Base-by-base conservation (phyloP, 2,329 filamentous ascomycete species). In the Emmonsiellopsis sp. region DNA sequence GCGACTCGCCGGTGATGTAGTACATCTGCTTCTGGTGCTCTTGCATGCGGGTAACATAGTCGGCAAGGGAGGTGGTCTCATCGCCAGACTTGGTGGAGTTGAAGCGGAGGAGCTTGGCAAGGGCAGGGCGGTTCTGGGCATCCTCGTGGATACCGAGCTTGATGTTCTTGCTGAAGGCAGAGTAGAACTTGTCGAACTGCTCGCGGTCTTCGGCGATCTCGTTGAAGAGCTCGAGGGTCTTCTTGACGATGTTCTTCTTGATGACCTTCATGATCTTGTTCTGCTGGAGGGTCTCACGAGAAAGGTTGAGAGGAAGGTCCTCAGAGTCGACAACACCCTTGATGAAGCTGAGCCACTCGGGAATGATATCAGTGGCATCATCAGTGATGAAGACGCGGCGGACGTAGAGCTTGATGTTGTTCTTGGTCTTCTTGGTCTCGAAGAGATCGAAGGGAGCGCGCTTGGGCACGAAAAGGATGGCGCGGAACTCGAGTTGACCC, bases 241-340 rank as follows among this genome's bases (percentile, higher is more conserved):
- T 98, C 91, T 97, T 98, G 83, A 98, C 91, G 63, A 98, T 95
- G 86, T 98, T 98, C 90, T 98, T 98, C 86, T 94, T 95, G 84
- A 97, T 97, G 76, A 97, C 93, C 87, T 97, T 97, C 93, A 97
- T 97, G 83, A 98, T 98, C 90, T 97, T 97, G 88, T 97, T 98
- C 83, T 97, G 93, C 80, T 98, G 93, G 50, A 98, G 89, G 55
- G 92, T 97, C 86, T 98, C 93, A 87, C 93, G 93, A 70, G 93
- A 97, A 80, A 98, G 78, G 85, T 98, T 98, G 76, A 98, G 87
- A 66, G 93, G 93, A 59, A 98, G 87, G 75, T 98, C 93, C 84
- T 98, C 93, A 69, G 93, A 98, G 80, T 98, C 93, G 75, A 98
- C 93, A 67, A 98, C 93, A 86, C 93, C 93, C 88, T 98, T 98